Conservation (phyloP, 345 rosid genomes). For the Turnera subulata region DNA sequence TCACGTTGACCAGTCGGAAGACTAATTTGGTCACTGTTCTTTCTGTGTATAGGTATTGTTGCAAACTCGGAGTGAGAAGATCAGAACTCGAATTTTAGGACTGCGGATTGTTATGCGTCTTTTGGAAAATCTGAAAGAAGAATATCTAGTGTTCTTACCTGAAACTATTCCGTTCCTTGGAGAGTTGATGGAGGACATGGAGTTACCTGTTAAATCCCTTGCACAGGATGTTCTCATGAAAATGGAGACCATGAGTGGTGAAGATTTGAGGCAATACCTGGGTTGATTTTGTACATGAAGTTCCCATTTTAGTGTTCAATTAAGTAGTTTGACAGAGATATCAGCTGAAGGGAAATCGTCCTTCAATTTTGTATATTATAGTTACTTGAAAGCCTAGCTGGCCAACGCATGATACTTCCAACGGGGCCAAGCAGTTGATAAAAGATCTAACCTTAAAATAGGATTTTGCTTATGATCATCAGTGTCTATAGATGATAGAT, state of each 20-base stretch:
- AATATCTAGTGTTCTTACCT: conserved; percentile 64
- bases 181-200: conserved; percentile 82
- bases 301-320: neutral
- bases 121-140: conserved; percentile 78
- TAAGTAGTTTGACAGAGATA: no score
- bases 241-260: conserved; percentile 89
- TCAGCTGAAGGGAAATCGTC: no score
- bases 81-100: conserved; percentile 69
- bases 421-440: no score
- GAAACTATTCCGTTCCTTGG: conserved; percentile 92
- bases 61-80: conserved; percentile 87
- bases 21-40: no score
- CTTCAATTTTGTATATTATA: no score
- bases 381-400: no score
- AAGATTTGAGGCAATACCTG: conserved; percentile 62
- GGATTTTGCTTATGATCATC: no score
- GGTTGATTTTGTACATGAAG: neutral
- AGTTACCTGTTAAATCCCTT: conserved; percentile 68
- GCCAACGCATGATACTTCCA: no score
- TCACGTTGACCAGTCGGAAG: no score
- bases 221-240: conserved; percentile 82
- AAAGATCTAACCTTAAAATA: no score
- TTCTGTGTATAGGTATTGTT: conserved; percentile 53
- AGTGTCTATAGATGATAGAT: no score
- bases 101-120: conserved; percentile 69